Base-by-base conservation (phyloP, 2,329 filamentous ascomycete species). In the Cladosporium sp. region DNA sequence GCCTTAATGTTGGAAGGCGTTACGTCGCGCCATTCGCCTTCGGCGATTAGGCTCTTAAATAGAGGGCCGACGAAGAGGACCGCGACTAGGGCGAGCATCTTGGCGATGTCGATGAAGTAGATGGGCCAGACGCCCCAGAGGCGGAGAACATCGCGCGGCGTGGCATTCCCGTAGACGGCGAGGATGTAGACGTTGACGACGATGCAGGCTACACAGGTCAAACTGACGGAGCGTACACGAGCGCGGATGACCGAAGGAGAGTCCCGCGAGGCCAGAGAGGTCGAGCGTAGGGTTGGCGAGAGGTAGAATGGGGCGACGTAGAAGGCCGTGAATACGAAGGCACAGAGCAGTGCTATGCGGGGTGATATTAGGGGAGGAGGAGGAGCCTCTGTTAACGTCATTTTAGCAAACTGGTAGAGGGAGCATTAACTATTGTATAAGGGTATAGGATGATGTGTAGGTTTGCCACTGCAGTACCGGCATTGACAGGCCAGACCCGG, bases 291-390 rank as follows among this genome's bases (percentile, higher is more conserved):
- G 16, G 82, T 78, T 3, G 82, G 69, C 16, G 85, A 93, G 55
- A 92, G 76, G 74, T 98, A 96, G 69, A 97, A 89, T 19, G 93
- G 92, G 3, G 87, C 73, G 60, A 98, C 88, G 72, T 97, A 98
- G 72, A 89, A 72, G 59, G 90, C 68, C n/a, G 89, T 95, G 70
- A 94, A 95, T 54, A 84, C 69, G 55, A 91, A 72, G 25, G 59
- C 62, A 43, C 59, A 63, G 22, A 63, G 56, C 25, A 67, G 49
- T 1, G 64, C 64, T 13, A 59, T 59, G 18, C 51, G 52, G 36
- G 59, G 56, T 6, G 59, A 57, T 46, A 61, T 59, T 38, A 53
- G 43, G 6, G 57, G 57, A 35, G 32, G 41, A 35, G 32, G 41
- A n/a, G 48, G 38, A 12, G 13, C 48, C 53, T 64, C 64, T 62